These are phyloP conservation scores for Paxillus involutus DNA, from an alignment of 768 basidiomycete species.

Conservation along the genomic window DNA sequence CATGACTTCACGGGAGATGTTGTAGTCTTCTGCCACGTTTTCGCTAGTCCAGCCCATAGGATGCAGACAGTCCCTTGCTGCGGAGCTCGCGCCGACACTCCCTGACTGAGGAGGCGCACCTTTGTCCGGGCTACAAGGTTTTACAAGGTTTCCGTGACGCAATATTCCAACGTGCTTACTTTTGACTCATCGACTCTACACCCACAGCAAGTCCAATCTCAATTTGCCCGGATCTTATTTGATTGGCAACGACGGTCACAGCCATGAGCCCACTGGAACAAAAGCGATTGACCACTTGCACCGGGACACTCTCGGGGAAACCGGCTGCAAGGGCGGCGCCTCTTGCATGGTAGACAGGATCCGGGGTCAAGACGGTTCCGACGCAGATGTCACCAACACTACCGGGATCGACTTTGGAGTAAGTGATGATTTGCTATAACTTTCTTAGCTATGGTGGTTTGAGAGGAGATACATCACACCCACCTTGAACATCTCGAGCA, in stretches of 20 bases:
- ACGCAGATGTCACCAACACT: slow-evolving; percentile 78
- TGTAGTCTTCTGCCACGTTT: slow-evolving; percentile 76
- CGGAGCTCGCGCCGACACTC: slow-evolving; percentile 51
- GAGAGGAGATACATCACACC: not conserved
- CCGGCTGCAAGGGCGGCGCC: slow-evolving; percentile 78
- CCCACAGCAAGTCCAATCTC: slow-evolving; percentile 79
- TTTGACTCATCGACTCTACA: slow-evolving; percentile 84
- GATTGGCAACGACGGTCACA: slow-evolving; percentile 71
- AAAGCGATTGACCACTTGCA: slow-evolving; percentile 76
- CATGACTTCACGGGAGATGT: slow-evolving; percentile 71
- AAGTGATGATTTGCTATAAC: slow-evolving; percentile 54
- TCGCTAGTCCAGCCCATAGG: slow-evolving; percentile 93
- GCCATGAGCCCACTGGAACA: slow-evolving; percentile 90
- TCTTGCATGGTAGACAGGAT: slow-evolving; percentile 68
- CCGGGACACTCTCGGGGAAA: slow-evolving; percentile 72
- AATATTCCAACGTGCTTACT: slow-evolving; percentile 39
- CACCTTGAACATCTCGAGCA: slow-evolving; percentile 82
- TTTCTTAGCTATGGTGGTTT: not conserved
- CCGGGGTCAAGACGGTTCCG: slow-evolving; percentile 70
- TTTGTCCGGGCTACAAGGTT: slow-evolving; percentile 53
- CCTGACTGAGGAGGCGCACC: slow-evolving; percentile 64
- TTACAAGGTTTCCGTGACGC: not conserved
- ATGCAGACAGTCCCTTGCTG: slow-evolving; percentile 59
- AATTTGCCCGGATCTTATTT: slow-evolving; percentile 76
- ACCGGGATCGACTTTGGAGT: slow-evolving; percentile 59